Evolutionary conservation across 2,329 filamentous ascomycete species (phyloP), one percentile per base, ranked within the genome.

Genomic region (Penicillium sp.): DNA sequence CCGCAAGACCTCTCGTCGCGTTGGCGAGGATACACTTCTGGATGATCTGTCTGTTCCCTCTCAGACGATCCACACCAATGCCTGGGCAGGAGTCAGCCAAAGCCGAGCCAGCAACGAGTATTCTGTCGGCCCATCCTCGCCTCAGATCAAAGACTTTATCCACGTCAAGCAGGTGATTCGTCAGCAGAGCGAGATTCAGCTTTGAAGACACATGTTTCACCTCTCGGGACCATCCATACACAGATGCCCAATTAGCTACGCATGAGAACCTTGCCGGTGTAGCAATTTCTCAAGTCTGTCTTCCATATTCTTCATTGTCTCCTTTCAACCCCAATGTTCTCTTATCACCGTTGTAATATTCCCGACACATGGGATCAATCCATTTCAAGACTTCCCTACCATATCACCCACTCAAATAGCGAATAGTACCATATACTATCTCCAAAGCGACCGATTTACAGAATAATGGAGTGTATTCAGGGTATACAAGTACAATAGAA

Each of bases 81-180:
- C 69, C 5, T 71, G 69, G 67, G 69, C 68, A 3, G 63, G 56
- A 0, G 56, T 50, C 28, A 65, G 58, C 18, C 54, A 55, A 39
- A 64, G 56, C n/a, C 59, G 61, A 9, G 49, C 50, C 1, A 69
- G 64, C 33, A 53, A 55, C 36, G 66, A 69, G 18, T 44, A 61
- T 18, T 54, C 52, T 0, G 31, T 28, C 11, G 47, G 47, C 2
- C 48, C 56, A n/a, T 25, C 30, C 28, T 50, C 54, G 1, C 50
- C 49, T 16, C 24, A 31, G 16, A 50, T 31, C 25, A 55, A 54
- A 11, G 61, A 61, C 14, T 62, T 62, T 27, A 71, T 71, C 44
- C 63, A 61, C 30, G 60, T 71, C 5, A 68, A 65, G 51, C 68
- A 67, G 43, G 65, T 69, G 2, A 69, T 71, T 35, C 62, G 56